These are phyloP conservation scores for Globisporangium spiculum DNA, from an alignment of 352 stramenopile genomes.

Conservation along the genomic window DNA sequence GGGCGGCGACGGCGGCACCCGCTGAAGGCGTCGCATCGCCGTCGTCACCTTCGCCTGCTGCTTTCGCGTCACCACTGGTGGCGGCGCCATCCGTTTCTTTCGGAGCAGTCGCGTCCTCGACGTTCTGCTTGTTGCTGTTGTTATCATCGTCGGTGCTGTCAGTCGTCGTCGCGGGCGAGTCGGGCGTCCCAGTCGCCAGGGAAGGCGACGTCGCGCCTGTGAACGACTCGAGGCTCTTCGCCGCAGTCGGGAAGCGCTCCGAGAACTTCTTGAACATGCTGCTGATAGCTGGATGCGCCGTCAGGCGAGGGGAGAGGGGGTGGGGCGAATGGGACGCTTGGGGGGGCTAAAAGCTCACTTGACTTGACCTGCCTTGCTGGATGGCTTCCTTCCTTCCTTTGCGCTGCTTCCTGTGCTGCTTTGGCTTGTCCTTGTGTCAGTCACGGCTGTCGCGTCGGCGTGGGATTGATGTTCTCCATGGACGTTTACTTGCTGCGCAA, in stretches of 20 bases:
- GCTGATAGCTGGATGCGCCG: not conserved
- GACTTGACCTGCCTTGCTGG: not conserved
- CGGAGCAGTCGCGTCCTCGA: not conserved
- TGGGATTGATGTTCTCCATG: conserved; percentile 8
- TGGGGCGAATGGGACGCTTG: no score
- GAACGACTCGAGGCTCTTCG: conserved; percentile 67
- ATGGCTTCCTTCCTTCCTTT: conserved; percentile 11
- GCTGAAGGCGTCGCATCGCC: not conserved
- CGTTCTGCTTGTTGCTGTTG: conserved; percentile 10
- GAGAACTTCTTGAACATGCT: conserved; percentile 79
- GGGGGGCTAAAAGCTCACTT: not conserved
- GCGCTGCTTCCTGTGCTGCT: not conserved
- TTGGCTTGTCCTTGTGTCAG: not conserved
- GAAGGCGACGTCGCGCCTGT: conserved; percentile 33
- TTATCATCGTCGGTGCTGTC: conserved; percentile 3
- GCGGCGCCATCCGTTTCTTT: not conserved
- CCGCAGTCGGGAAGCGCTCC: conserved; percentile 68
- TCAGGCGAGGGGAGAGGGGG: not conserved
- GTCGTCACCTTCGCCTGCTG: conserved; percentile 5
- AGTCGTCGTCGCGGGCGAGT: not conserved
- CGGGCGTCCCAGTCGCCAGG: conserved; percentile 9
- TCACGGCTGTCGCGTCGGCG: not conserved
- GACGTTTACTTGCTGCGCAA: conserved; percentile 6
- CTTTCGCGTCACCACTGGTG: not conserved
- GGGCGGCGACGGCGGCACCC: not conserved